Percentiles rank a stretch among this genome's conserved stretches.
Evolutionary conservation across 768 basidiomycete genomes (phyloP).

Genomic region (Leccinum pellstonianum): DNA sequence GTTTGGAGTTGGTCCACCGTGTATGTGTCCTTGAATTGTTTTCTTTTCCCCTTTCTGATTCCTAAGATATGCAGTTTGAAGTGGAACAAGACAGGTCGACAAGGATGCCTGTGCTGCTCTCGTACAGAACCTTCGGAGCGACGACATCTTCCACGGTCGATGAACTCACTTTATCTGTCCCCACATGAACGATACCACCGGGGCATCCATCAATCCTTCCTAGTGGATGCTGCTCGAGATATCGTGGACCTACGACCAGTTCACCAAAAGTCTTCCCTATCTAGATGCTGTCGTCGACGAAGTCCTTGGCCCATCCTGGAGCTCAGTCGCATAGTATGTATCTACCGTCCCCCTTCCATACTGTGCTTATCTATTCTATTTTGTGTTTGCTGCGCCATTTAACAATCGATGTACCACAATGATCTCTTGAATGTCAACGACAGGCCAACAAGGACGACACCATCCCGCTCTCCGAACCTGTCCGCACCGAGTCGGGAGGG

Average conservation of each 20-base stretch:
- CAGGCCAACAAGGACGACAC: conserved; percentile 53
- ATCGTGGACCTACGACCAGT: conserved; percentile 49
- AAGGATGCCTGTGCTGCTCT: too few relatives aligned
- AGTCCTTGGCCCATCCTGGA: conserved; percentile 38
- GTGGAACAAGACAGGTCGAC: too few relatives aligned
- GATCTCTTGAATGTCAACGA: neutral
- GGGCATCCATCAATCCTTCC: neutral
- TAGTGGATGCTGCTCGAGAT: conserved; percentile 61
- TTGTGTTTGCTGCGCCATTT: neutral
- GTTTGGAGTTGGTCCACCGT: too few relatives aligned
- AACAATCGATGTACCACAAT: neutral
- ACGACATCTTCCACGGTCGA: too few relatives aligned
- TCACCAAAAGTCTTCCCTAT: conserved; percentile 49
- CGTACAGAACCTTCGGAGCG: too few relatives aligned
- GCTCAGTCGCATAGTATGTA: conserved; percentile 8
- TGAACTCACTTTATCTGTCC: too few relatives aligned
- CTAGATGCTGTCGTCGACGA: conserved; percentile 52
- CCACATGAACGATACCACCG: too few relatives aligned
- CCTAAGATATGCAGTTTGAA: too few relatives aligned
- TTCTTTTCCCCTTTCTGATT: too few relatives aligned
- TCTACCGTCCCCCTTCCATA: neutral
- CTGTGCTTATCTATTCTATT: neutral
- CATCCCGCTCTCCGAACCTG: conserved; percentile 50
- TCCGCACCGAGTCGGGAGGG: conserved; percentile 41
- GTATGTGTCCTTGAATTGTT: too few relatives aligned